Evolutionary conservation across 1,284 basidiomycete species (phyloP).

Genomic region (Leccinum solheimii): DNA sequence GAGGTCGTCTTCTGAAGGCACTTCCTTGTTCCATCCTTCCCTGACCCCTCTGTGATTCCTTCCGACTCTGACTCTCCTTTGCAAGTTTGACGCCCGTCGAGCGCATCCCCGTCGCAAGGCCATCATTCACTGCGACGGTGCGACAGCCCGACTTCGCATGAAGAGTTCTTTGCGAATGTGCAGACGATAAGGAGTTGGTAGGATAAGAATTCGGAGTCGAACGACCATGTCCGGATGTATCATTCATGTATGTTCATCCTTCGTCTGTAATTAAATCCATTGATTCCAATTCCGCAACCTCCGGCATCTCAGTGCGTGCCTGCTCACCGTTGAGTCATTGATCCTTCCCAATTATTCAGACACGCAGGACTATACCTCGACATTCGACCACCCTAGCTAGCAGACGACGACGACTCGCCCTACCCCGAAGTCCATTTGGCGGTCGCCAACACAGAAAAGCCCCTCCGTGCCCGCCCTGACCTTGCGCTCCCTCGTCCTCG

Average conservation of each 20-base stretch:
- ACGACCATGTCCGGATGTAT: slow-evolving; percentile 13
- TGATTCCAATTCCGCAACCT: slow-evolving; percentile 12
- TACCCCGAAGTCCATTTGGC: slow-evolving; percentile 80
- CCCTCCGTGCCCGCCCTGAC: slow-evolving; percentile 59
- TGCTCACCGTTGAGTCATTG: background rate
- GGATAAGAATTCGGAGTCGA: slow-evolving; percentile 28
- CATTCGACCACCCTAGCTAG: slow-evolving; percentile 47
- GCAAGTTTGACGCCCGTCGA: slow-evolving; percentile 25
- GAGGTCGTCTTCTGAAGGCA: too few relatives aligned
- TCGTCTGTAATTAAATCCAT: background rate
- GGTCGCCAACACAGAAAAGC: slow-evolving; percentile 72
- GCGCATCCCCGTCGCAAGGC: slow-evolving; percentile 15
- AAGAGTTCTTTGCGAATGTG: slow-evolving; percentile 14
- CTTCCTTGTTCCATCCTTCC: background rate
- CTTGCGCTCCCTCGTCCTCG: slow-evolving; percentile 63
- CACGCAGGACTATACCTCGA: slow-evolving; percentile 7
- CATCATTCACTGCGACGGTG: slow-evolving; percentile 18
- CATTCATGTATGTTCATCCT: slow-evolving; percentile 18
- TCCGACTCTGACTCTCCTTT: background rate
- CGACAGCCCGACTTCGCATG: background rate
- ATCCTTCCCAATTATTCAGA: background rate
- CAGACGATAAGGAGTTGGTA: slow-evolving; percentile 9
- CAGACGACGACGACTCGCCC: slow-evolving; percentile 37
- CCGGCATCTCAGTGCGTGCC: slow-evolving; percentile 18
- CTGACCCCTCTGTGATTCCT: too few relatives aligned